A percentile compares a stretch with the other conserved stretches of the same genome.
These are phyloP conservation scores for Botryosphaeria agaves DNA, from an alignment of 2,329 filamentous ascomycete species.

Conservation along the genomic window DNA sequence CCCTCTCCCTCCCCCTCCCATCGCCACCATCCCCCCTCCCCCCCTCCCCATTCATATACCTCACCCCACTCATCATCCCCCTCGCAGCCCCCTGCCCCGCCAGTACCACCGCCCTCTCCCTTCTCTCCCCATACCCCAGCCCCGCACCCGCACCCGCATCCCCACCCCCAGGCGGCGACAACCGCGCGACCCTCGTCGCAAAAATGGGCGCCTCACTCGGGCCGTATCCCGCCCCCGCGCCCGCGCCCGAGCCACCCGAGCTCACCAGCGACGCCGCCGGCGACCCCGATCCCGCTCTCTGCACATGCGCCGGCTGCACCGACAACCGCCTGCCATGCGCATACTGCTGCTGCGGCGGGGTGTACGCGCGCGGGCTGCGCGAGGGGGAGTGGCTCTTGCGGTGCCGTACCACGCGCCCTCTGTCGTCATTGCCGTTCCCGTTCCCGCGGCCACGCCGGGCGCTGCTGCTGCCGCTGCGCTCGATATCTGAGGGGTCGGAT, in stretches of 20 bases:
- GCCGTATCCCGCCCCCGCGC: constrained; percentile 15
- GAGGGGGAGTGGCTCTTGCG: constrained; percentile 24
- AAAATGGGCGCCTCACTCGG: constrained; percentile 28
- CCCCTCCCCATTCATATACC: too few species aligned
- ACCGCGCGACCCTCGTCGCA: constrained; percentile 25
- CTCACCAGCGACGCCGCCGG: constrained; percentile 6
- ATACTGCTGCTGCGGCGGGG: too few species aligned
- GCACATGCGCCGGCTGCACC: too few species aligned
- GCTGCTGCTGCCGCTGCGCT: too few species aligned
- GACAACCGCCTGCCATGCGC: too few species aligned
- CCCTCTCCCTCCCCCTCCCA: constrained; percentile 2
- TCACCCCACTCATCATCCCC: not conserved
- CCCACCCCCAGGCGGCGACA: constrained; percentile 10
- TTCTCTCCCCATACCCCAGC: not conserved
- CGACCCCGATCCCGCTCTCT: constrained; percentile 7
- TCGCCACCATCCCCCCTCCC: too few species aligned
- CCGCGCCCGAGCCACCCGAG: too few species aligned
- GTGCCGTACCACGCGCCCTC: constrained; percentile 19
- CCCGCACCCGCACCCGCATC: not conserved
- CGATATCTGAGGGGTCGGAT: too few species aligned
- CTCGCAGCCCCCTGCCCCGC: constrained; percentile 1
- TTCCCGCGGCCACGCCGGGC: too few species aligned
- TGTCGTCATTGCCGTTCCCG: constrained; percentile 15
- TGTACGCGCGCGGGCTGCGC: constrained; percentile 17
- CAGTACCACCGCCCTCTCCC: not conserved